Evolutionary conservation across 208 protist genomes (phyloP), one percentile per base, ranked within the genome.

Genomic region (Acanthamoeba sp.): DNA sequence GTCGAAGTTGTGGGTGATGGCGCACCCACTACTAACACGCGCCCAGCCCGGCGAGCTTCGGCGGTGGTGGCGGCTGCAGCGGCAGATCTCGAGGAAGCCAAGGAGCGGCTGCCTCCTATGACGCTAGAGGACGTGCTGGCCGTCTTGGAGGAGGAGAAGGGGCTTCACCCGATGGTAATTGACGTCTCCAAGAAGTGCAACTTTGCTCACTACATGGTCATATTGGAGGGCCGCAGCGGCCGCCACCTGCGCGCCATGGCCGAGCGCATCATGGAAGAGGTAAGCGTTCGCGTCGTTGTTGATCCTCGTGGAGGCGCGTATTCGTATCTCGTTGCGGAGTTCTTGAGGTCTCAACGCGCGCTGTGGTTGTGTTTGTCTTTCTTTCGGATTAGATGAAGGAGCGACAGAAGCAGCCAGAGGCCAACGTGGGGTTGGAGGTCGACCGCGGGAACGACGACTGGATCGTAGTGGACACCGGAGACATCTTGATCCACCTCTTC

Each of bases 131-230:
- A 80, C 34, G 64, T 93, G 6, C 27, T 93, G 0, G n/a, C 34
- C 9, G 20, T 93, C 12, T 45, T 93, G 64, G 5, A 34, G n/a
- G 89, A 93, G 32, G 89, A 93, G 69, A 93, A 93, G 48, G 89
- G 34, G 10, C 22, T 82, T 62, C 24, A 57, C 34, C 40, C 48
- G 16, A 48, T 93, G 40, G 89, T 80, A 1, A 1, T 93, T 29
- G 89, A 93, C 45, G 36, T 93, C 38, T 66, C 45, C 1, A 22
- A 93, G 34, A 93, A 93, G 64, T 93, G 89, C 34, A 80, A 45
- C 89, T 93, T 82, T 36, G 27, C 89, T 1, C 91, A 93, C 38
- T 84, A 76, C 40, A 93, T 93, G 89, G 24, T 93, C 64, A 93
- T 80, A 18, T 7, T 93, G 9, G 89, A 93, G 42, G 89, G 89